Evolutionary conservation across 192 early-diverging fungal species (phyloP), one percentile per base, ranked within the genome.

Genomic region (Helicostylum pulchrum): DNA sequence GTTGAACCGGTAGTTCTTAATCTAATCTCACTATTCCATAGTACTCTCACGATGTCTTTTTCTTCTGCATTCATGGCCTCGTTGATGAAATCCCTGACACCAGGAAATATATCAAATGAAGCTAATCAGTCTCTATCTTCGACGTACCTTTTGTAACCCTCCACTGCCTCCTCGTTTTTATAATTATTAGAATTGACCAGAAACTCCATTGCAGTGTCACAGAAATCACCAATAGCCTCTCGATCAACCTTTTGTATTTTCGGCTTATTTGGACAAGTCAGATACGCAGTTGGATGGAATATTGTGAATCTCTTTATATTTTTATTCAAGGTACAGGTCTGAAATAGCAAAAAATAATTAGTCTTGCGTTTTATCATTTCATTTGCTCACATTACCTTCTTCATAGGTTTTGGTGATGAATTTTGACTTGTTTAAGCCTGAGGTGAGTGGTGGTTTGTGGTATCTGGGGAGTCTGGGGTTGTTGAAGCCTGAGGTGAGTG

Each of bases 271-370:
- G 53, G 53, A 55, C 15, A 34, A 54, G 53, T 54, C 30, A 54
- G 30, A 54, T 54, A 54, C 30, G 53, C 53, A 54, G 53, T 32
- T n/a, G 53, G 30, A 54, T 54, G 30, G 53, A 54, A 54, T 32
- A 54, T 34, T 32, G 11, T 32, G 30, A 54, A 54, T n/a, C 30
- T 34, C 30, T 36, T 54, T 11, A n/a, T 30, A 54, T 54, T 32
- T 54, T 54, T 54, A 34, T 30, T 4, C 53, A 34, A 34, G n/a
- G 8, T 32, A 34, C 26, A 52, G 50, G 9, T 52, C 50, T 52
- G 50, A 52, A 52, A 52, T 11, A 52, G 0, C 9, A 51, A 52
- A 52, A 30, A 52, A 52, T 8, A 9, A 52, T 52, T 30, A 30
- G 20, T 30, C 20, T 12, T 52, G 50, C 50, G 1, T 26, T 52